Percentiles rank a stretch among this genome's conserved stretches.
Evolutionary conservation across 1,284 basidiomycete species (phyloP).

Genomic region (Puccinia novopanici): DNA sequence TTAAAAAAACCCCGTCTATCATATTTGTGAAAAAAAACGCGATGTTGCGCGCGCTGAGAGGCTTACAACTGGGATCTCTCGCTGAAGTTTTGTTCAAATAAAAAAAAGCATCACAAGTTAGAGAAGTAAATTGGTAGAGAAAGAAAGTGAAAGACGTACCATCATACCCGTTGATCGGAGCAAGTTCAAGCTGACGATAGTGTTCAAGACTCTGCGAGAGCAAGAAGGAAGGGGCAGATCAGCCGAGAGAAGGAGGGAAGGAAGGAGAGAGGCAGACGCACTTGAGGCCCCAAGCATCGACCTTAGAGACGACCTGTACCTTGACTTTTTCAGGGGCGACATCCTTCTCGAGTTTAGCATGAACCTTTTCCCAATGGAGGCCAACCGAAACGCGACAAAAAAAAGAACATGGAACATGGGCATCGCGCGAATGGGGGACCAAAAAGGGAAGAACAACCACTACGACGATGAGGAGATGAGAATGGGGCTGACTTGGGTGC

Average conservation of each 20-base stretch:
- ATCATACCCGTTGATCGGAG: slow-evolving; percentile 36
- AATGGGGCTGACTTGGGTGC: neutral
- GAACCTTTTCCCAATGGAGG: slow-evolving; percentile 27
- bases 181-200: slow-evolving; percentile 27
- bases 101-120: neutral
- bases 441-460: neutral
- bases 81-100: neutral
- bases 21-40: neutral
- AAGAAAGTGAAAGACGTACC: neutral
- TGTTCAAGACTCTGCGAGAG: slow-evolving; percentile 39
- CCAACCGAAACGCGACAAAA: too few relatives aligned
- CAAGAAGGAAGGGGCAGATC: neutral
- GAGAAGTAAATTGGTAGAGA: neutral
- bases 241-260: neutral
- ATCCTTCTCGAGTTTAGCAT: slow-evolving; percentile 44
- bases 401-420: neutral
- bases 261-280: neutral
- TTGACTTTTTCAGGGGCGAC: slow-evolving; percentile 30
- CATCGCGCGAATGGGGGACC: slow-evolving; percentile 20
- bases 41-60: neutral
- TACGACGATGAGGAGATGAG: neutral
- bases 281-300: slow-evolving; percentile 47
- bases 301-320: slow-evolving; percentile 18
- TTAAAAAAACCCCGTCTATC: neutral
- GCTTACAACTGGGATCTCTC: slow-evolving; percentile 45